Evolutionary conservation across 345 rosid species (phyloP), one percentile per base, ranked within the genome.

Genomic region (Eutrema japonicum): DNA sequence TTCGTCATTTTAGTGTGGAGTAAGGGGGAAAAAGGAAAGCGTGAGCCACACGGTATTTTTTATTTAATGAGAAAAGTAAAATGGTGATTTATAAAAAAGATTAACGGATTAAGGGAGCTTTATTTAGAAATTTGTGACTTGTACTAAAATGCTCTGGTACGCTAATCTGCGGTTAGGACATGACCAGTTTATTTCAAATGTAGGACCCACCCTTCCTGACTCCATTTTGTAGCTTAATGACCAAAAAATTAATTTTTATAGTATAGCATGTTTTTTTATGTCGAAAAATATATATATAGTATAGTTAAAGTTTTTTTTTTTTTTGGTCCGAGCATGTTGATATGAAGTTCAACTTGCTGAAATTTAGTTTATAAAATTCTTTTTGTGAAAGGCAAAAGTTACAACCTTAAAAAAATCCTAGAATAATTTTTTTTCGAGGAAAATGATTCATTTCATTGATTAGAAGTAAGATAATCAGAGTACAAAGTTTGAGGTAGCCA

Each of bases 21-120:
- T 68, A 61, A 52, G 26, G 5, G 57, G 27, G 5, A 9, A 43
- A 51, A 68, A 45, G 78, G 70, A 47, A 74, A 69, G 79, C 74
- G 79, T 75, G 74, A 75, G 64, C 0, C 37, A 32, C 79, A 68
- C 70, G 79, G 65, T 68, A 54, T 37, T 22, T 37, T 22, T 64
- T 52, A 62, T 45, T 60, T 66, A 58, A 38, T 49, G 9, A 12
- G 13, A 35, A 51, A 66, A 29, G 72, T 66, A 48, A 60, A 75
- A 73, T 46, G 18, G 3, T 37, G 45, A 9, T 53, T 43, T 16
- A 13, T 45, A 32, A 3, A 33, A 35, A 12, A 7, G 10, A 2
- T 22, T 22, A 22, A 55, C 33, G 38, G 59, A 29, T 57, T 56
- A 65, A 47, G 66, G 56, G 41, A 64, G 30, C 50, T 65, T 37